These are phyloP conservation scores for Mycena rosella DNA, from an alignment of 768 basidiomycete genomes.

Conservation along the genomic window DNA sequence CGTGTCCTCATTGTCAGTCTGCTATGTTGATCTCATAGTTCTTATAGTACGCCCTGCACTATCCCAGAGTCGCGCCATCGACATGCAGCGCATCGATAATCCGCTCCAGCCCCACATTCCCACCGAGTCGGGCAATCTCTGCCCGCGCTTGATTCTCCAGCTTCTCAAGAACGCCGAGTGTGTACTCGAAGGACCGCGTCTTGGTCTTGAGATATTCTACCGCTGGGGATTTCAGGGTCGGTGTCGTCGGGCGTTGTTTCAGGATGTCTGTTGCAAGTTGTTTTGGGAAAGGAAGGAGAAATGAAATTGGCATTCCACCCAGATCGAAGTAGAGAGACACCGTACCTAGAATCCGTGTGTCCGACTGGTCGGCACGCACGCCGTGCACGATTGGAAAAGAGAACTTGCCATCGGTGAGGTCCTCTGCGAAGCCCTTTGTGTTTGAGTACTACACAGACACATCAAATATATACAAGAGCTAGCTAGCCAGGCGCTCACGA, in stretches of 20 bases:
- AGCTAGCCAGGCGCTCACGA: too few relatives aligned
- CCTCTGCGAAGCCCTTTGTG: slow-evolving; percentile 93
- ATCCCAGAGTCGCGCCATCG: slow-evolving; percentile 39
- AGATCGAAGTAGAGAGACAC: too few relatives aligned
- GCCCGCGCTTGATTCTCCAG: slow-evolving; percentile 75
- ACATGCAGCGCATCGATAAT: slow-evolving; percentile 69
- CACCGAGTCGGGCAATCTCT: slow-evolving; percentile 83
- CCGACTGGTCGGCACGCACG: slow-evolving; percentile 81
- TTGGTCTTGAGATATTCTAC: slow-evolving; percentile 82
- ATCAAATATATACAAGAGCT: too few relatives aligned
- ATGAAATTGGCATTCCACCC: too few relatives aligned
- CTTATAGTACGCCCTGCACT: too few relatives aligned
- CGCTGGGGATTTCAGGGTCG: slow-evolving; percentile 83
- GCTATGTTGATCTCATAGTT: too few relatives aligned
- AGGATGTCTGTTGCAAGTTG: slow-evolving; percentile 67
- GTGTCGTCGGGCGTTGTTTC: slow-evolving; percentile 86
- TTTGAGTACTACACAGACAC: slow-evolving; percentile 49
- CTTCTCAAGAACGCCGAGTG: slow-evolving; percentile 71
- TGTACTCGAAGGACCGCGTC: slow-evolving; percentile 92
- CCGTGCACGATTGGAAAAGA: slow-evolving; percentile 96
- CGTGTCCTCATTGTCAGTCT: too few relatives aligned
- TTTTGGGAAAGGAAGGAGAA: too few relatives aligned
- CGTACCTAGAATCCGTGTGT: slow-evolving; percentile 88
- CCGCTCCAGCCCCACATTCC: slow-evolving; percentile 73
- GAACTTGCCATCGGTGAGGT: slow-evolving; percentile 97